These are phyloP conservation scores for Aureobasidium lini DNA, from an alignment of 2,329 filamentous ascomycete genomes.

Conservation along the genomic window DNA sequence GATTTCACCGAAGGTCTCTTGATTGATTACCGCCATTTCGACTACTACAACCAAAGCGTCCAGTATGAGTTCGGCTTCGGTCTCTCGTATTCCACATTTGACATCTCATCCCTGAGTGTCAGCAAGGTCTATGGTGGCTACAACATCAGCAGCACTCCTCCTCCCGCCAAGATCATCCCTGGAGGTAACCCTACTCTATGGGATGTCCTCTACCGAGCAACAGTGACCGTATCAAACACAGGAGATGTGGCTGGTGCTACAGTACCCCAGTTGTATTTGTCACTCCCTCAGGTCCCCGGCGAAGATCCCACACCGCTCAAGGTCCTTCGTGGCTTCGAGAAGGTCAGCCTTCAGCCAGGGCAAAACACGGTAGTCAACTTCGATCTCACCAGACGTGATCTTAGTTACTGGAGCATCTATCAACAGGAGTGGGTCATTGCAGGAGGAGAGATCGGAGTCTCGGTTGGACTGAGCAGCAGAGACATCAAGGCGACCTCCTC, in stretches of 20 bases:
- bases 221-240: constrained; percentile 61
- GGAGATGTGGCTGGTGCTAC: constrained; percentile 57
- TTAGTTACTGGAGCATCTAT: constrained; percentile 34
- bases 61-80: constrained; percentile 30
- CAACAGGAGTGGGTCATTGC: constrained; percentile 31
- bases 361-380: constrained; percentile 25
- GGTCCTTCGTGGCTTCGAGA: constrained; percentile 38
- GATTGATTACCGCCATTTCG: constrained; percentile 50
- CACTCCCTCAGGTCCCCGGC: constrained; percentile 44
- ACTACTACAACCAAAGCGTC: constrained; percentile 30
- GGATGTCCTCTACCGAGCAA: constrained; percentile 60
- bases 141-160: constrained; percentile 42
- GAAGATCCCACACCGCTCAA: constrained; percentile 50
- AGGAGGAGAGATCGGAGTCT: constrained; percentile 17
- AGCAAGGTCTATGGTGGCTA: constrained; percentile 24
- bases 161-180: constrained; percentile 35
- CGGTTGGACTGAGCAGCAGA: constrained; percentile 23
- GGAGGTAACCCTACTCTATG: constrained; percentile 57
- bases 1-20: constrained; percentile 46
- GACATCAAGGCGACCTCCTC: constrained; percentile 16
- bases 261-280: constrained; percentile 52
- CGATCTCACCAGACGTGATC: constrained; percentile 31
- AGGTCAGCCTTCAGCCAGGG: constrained; percentile 26
- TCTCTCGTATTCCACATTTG: constrained; percentile 30
- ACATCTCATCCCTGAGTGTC: constrained; percentile 44